phyloP scores from a whole-genome alignment of 345 rosid genomes.

The Aethionema arabicum region DNA sequence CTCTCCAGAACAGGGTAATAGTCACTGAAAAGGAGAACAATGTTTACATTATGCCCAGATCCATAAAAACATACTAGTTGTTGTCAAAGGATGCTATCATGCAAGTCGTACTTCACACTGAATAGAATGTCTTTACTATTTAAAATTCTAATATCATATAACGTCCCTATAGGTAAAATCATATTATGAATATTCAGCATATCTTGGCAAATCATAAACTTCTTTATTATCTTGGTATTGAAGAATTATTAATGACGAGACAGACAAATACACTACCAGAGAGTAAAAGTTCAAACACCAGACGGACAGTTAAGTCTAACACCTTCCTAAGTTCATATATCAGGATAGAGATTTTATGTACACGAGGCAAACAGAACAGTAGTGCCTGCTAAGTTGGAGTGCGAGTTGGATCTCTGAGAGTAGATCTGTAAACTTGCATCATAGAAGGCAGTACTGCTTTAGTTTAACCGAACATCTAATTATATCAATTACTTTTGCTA shows the following conservation, averaged over 20 bases:
- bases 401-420: conserved; percentile 1
- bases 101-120: conserved; percentile 22
- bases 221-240: background rate
- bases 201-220: background rate
- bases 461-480: background rate
- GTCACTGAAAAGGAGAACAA: conserved; percentile 46
- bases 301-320: background rate
- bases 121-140: background rate
- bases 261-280: conserved; percentile 5
- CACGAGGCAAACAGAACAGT: too few relatives aligned
- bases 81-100: conserved; percentile 20
- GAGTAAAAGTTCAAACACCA: background rate
- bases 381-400: background rate
- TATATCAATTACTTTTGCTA: conserved; percentile 1
- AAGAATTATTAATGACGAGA: background rate
- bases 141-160: background rate
- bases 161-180: conserved; percentile 10
- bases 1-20: conserved; percentile 63
- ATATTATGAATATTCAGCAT: background rate
- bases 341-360: too few relatives aligned
- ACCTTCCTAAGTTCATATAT: background rate
- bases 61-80: conserved; percentile 1
- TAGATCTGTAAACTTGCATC: background rate
- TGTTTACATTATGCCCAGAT: conserved; percentile 20
- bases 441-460: background rate